Base-by-base conservation (phyloP, 2,329 filamentous ascomycete species). In the Dothideomycetes sp. region DNA sequence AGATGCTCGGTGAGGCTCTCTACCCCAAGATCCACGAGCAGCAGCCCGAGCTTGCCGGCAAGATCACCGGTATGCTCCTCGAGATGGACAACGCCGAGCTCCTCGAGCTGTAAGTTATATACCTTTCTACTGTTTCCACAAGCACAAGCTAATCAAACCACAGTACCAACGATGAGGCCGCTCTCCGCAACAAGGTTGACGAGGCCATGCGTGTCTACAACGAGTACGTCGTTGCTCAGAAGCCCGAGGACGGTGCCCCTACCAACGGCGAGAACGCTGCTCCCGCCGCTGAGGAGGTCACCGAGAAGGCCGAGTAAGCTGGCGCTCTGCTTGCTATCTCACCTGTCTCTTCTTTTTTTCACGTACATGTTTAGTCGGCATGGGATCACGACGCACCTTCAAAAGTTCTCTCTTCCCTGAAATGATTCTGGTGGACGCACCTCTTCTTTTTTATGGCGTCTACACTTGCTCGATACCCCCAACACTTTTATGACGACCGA, bases 21-120 rank as follows among this genome's bases (percentile, higher is more conserved):
- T 98, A 96, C 76, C 91, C 91, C 60, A 98, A 96, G 82, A 96
- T 98, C 57, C 80, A 88, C 64, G 79, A 77, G 52, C 81, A 94
- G 66, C 91, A 98, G 72, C 84, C 87, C 45, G 88, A 95, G 56
- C 75, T 98, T 57, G 91, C 91, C 47, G 91, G 91, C 61, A 98
- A 98, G 81, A 96, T 98, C 64, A 98, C 91, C 46, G 91, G 91
- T 68, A 98, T 98, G 91, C 82, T 98, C 56, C 69, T 98, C 55
- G 91, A 98, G 77, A 98, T 98, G 91, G 91, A 96, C 57, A 96
- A 96, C 68, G 63, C 73, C 42, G 91, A 98, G 72, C 73, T 98
- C 54, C 75, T 98, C 59, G 85, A 84, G 68, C 77, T 98, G 85
- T 94, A 81, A 84, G 88, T 84, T 49, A 47, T 10, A 12, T 19